Evolutionary conservation across 169 alveolate species (phyloP).

Genomic region (Plasmodium adleri): DNA sequence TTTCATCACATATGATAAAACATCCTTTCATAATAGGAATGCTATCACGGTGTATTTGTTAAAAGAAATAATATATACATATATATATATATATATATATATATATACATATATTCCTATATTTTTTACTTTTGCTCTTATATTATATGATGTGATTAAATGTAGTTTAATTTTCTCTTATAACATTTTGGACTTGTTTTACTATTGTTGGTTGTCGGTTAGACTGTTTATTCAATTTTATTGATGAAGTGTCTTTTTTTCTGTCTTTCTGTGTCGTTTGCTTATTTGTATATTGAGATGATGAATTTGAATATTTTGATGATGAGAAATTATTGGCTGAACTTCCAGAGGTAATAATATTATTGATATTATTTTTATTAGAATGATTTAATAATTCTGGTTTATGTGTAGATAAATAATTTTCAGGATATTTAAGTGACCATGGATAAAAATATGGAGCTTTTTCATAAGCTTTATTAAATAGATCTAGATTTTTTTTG

Average conservation of each 20-base stretch:
- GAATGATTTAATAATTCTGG: neutral
- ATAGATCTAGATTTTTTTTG: neutral
- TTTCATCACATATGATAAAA: no score
- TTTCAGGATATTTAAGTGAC: constrained; percentile 34
- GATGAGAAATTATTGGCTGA: no score
- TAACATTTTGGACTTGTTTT: neutral
- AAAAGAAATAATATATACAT: no score
- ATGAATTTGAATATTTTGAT: no score
- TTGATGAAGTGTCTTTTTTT: neutral
- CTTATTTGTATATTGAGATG: neutral
- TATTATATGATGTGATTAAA: no score
- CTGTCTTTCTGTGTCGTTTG: neutral
- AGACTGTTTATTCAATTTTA: neutral
- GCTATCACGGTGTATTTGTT: no score
- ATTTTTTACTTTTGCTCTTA: no score
- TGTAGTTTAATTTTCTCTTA: neutral
- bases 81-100: no score
- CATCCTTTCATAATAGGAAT: no score
- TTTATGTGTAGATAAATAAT: neutral
- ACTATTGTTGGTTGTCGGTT: neutral
- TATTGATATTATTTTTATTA: neutral
- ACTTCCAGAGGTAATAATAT: no score
- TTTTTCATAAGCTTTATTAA: constrained; percentile 34
- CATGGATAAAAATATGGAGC: constrained; percentile 37
- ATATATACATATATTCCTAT: no score